These are phyloP conservation scores for Diutina pseudorugosa DNA, from an alignment of 1,139 yeast species.

Conservation along the genomic window DNA sequence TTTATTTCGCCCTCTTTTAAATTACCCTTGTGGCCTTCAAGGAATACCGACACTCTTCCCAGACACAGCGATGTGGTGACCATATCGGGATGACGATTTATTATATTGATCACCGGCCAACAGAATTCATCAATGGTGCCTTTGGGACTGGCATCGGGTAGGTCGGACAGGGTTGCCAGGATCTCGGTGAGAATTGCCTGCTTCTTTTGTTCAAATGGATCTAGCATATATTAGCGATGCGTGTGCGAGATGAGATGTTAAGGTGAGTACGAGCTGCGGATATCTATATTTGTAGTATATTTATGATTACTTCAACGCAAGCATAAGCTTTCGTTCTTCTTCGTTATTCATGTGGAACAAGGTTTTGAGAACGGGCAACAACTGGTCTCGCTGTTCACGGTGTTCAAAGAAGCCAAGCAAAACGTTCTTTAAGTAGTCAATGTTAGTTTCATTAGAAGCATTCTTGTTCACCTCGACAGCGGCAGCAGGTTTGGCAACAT, in stretches of 20 bases:
- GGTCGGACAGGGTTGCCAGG: slow-evolving; percentile 23
- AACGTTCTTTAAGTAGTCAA: slow-evolving; percentile 80
- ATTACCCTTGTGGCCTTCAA: slow-evolving; percentile 44
- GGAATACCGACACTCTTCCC: slow-evolving; percentile 71
- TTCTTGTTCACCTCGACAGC: neutral
- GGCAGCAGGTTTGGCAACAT: neutral
- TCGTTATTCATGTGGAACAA: slow-evolving; percentile 53
- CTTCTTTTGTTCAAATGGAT: slow-evolving; percentile 64
- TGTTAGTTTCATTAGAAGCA: slow-evolving; percentile 17
- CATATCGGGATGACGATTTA: slow-evolving; percentile 52
- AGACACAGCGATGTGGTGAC: slow-evolving; percentile 86
- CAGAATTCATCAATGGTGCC: slow-evolving; percentile 69
- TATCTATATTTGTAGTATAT: neutral
- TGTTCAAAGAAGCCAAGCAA: slow-evolving; percentile 82
- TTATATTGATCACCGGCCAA: slow-evolving; percentile 55
- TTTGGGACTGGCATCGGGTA: slow-evolving; percentile 70
- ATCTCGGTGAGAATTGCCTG: slow-evolving; percentile 44
- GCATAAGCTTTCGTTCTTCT: slow-evolving; percentile 61
- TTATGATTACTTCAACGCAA: slow-evolving; percentile 19
- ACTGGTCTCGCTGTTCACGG: slow-evolving; percentile 75
- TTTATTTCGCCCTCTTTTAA: slow-evolving; percentile 14
- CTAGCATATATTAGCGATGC: slow-evolving; percentile 20
- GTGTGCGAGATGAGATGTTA: neutral
- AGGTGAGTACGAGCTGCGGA: neutral
- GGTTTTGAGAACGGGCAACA: slow-evolving; percentile 76